Conservation (phyloP, 2,329 filamentous ascomycete species). For the Fusarium sp. region DNA sequence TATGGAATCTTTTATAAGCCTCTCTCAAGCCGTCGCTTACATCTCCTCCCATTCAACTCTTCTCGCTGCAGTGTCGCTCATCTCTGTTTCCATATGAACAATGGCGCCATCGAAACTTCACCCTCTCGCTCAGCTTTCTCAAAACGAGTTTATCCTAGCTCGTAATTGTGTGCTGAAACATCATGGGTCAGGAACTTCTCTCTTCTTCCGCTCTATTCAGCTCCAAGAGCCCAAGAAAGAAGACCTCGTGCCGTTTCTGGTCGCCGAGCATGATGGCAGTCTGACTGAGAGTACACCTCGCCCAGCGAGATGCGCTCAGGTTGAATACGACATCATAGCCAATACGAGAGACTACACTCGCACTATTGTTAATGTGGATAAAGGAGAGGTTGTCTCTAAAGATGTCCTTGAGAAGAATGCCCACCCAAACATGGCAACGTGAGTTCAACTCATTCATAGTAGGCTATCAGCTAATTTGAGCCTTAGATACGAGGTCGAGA, state of each 20-base stretch:
- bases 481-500: neutral
- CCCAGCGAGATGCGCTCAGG: constrained; percentile 59
- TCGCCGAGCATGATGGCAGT: constrained; percentile 44
- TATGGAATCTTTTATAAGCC: neutral
- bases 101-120: constrained; percentile 41
- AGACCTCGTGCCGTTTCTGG: constrained; percentile 68
- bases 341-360: constrained; percentile 51
- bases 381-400: constrained; percentile 46
- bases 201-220: constrained; percentile 67
- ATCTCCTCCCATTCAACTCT: neutral
- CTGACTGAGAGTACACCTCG: constrained; percentile 40
- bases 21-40: neutral
- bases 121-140: constrained; percentile 62
- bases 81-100: neutral
- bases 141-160: constrained; percentile 61
- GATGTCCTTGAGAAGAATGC: constrained; percentile 41
- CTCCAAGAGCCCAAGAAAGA: constrained; percentile 71
- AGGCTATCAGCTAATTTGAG: neutral
- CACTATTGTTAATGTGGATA: constrained; percentile 54
- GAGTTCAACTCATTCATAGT: neutral
- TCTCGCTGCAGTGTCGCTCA: neutral
- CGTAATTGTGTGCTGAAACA: constrained; percentile 57
- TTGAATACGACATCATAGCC: constrained; percentile 57
- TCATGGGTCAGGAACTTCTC: constrained; percentile 34
- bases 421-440: constrained; percentile 54